A percentile compares a stretch with the other conserved stretches of the same genome.
phyloP scores from a whole-genome alignment of 2,329 filamentous ascomycete species.

The Hymenoscyphus scutula region DNA sequence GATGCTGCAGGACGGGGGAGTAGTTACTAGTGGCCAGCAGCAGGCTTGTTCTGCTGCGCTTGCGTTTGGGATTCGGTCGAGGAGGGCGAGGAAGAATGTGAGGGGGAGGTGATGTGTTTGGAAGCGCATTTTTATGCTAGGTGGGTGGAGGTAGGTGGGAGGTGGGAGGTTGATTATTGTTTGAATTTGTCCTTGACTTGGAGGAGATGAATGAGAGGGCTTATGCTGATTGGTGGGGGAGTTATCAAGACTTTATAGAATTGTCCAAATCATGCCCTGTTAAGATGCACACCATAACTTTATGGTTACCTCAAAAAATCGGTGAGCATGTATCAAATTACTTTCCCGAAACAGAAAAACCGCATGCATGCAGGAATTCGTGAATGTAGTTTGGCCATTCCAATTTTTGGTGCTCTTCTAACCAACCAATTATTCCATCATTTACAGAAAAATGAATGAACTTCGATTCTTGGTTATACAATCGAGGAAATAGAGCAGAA shows the following conservation, averaged over 20 bases:
- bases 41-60: background rate
- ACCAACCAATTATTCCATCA: too few relatives aligned
- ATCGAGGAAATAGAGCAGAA: too few relatives aligned
- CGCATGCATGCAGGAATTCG: background rate
- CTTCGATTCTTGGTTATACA: too few relatives aligned
- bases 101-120: background rate
- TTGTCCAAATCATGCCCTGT: background rate
- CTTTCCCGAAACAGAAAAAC: background rate
- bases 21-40: background rate
- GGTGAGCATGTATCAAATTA: background rate
- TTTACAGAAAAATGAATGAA: too few relatives aligned
- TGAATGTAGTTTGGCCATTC: too few relatives aligned
- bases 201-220: background rate
- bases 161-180: background rate
- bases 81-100: background rate
- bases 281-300: background rate
- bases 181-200: background rate
- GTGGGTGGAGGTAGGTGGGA: background rate
- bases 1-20: background rate
- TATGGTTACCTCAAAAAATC: background rate
- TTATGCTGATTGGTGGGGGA: background rate
- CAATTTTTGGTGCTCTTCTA: too few relatives aligned
- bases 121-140: background rate
- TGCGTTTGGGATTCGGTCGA: background rate
- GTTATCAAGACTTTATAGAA: background rate